These are phyloP conservation scores for Neodidymelliopsis sp. DNA, from an alignment of 2,329 filamentous ascomycete genomes.

Conservation along the genomic window DNA sequence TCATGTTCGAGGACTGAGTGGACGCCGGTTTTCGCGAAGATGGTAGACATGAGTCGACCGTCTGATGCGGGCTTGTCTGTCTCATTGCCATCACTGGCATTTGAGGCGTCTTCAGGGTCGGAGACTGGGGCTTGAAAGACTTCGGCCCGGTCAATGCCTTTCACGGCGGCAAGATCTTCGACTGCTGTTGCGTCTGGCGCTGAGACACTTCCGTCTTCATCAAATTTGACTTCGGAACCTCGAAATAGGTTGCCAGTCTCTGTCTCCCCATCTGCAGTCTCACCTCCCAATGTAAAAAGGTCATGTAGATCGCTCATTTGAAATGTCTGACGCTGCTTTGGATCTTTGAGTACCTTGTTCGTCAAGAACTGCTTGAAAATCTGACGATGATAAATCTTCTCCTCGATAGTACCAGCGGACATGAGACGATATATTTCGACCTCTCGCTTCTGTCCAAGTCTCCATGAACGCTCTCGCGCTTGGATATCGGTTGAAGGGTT, in stretches of 20 bases:
- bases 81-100: slow-evolving; percentile 21
- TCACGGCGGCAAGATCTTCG: slow-evolving; percentile 45
- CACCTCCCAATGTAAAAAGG: slow-evolving; percentile 79
- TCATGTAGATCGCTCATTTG: slow-evolving; percentile 91
- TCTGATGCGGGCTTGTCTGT: slow-evolving; percentile 32
- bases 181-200: slow-evolving; percentile 32
- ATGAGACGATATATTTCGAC: slow-evolving; percentile 98
- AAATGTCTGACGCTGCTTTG: slow-evolving; percentile 91
- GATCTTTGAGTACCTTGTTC: slow-evolving; percentile 94
- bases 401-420: slow-evolving; percentile 96
- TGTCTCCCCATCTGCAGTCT: slow-evolving; percentile 69
- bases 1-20: slow-evolving; percentile 95
- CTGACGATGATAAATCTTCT: slow-evolving; percentile 98
- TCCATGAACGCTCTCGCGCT: slow-evolving; percentile 93
- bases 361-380: slow-evolving; percentile 98
- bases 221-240: slow-evolving; percentile 78
- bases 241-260: slow-evolving; percentile 88
- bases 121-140: slow-evolving; percentile 47
- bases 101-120: slow-evolving; percentile 34
- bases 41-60: slow-evolving; percentile 83
- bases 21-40: slow-evolving; percentile 85
- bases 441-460: slow-evolving; percentile 90
- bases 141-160: slow-evolving; percentile 55
- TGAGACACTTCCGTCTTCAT: slow-evolving; percentile 32
- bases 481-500: slow-evolving; percentile 97